Base-by-base conservation (phyloP, 192 early-diverging fungal species). In the Spinellus fusiger region DNA sequence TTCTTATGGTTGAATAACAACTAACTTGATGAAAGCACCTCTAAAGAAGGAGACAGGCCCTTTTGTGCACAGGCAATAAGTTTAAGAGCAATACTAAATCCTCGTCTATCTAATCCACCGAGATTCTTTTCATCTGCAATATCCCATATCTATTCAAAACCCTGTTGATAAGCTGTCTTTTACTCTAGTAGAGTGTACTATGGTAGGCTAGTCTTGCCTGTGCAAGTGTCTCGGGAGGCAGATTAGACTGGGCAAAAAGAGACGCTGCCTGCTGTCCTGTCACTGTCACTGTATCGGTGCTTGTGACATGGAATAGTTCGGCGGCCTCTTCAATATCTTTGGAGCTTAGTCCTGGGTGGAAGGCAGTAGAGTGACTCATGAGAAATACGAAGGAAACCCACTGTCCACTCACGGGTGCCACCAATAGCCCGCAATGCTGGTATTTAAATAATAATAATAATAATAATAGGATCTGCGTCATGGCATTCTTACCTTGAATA, bases 61-160 rank as follows among this genome's bases (percentile, higher is more conserved):
- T 75, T 77, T 67, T 97, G 94, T 8, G 80, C 86, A 18, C 91
- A 74, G n/a, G 91, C 88, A 68, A 97, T 93, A 53, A 93, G 73
- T 68, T 94, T 97, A 58, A 95, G 65, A 5, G 89, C 90, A 28
- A 87, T 79, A 60, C 68, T 77, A 71, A 97, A 97, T 26, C 79
- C 85, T 15, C 70, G 70, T 31, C 78, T 73, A n/a, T 83, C 83
- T 56, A 92, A 69, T 22, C 79, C 75, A 18, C 92, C 93, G 59
- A 83, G 83, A 66, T 83, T 77, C 18, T 88, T 86, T 4, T 76
- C 57, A 70, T 93, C 90, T 12, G 86, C 84, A 25, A 88, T 68
- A 47, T 89, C 78, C 92, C 93, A 95, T 51, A 97, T 90, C 76
- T 85, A 52, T 5, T 31, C 1, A 23, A 56, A 49, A 48, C 5